A percentile compares a stretch with the other conserved stretches of the same genome.
Conservation (phyloP, 176 grass and related monocot species). For the Aegilops sharonensis region DNA sequence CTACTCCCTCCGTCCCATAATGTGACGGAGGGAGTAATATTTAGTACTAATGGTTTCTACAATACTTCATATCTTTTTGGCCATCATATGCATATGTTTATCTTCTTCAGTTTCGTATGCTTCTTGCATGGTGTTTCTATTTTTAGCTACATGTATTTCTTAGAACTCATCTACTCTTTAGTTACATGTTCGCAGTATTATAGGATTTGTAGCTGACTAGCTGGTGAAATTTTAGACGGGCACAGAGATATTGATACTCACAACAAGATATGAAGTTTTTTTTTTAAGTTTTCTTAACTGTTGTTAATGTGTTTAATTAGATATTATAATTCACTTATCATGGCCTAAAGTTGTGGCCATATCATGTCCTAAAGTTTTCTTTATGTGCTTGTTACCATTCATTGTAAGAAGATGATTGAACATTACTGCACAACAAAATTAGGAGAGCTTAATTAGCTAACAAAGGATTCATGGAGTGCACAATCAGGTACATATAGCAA, state of each 20-base stretch:
- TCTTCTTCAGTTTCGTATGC: not conserved
- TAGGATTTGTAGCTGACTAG: conserved; percentile 8
- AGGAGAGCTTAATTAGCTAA: not conserved
- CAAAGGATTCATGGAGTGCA: not conserved
- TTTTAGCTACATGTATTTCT: not conserved
- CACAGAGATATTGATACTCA: not conserved
- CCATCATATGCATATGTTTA: not conserved
- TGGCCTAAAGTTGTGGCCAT: not conserved
- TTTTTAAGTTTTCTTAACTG: not conserved
- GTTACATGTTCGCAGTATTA: not conserved
- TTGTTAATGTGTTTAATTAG: not conserved
- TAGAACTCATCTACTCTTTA: not conserved
- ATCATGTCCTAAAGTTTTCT: not conserved
- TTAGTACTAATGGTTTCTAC: not conserved
- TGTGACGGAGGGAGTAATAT: no score
- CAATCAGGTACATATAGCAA: not conserved
- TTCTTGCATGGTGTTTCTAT: not conserved
- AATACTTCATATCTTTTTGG: not conserved
- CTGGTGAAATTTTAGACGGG: not conserved
- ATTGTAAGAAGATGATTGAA: conserved; percentile 8
- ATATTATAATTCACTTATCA: not conserved
- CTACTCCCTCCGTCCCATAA: no score
- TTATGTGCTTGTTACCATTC: not conserved
- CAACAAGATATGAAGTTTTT: not conserved
- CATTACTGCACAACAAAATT: not conserved